Evolutionary conservation across 2,329 filamentous ascomycete species (phyloP), one percentile per base, ranked within the genome.

Genomic region (Nigrograna mackinnonii): DNA sequence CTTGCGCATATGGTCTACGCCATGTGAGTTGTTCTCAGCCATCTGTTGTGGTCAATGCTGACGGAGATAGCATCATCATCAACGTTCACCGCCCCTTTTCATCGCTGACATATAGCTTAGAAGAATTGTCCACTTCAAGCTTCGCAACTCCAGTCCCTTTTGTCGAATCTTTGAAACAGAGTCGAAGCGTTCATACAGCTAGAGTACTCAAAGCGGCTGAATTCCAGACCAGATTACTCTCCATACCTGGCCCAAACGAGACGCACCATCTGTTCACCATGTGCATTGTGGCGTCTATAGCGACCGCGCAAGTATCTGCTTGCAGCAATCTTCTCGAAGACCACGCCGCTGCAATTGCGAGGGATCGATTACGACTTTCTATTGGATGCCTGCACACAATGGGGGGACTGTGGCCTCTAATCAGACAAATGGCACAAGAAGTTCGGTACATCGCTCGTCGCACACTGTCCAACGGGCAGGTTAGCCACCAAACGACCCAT

Each of bases 141-240:
- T 89, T 85, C 58, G 79, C 82, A 4, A 79, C 79, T 2, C 77
- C 85, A 20, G 54, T 64, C 36, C 55, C 70, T 34, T 60, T 68
- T 50, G 33, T 71, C 66, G 39, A 86, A 79, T 60, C 75, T 73
- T 50, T 71, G 6, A 51, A 45, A 32, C 31, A 53, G 52, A 41
- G 70, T 55, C 59, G 74, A 21, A 72, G 74, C 39, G 67, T 73
- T 7, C 89, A 95, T 68, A 90, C 89, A 4, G 82, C 83, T 46
- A 90, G 94, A 68, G 88, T 87, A 5, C 81, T 95, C 44, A 80
- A 84, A 39, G 87, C 89, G 0, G 88, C 89, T 1, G 85, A 85
- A 51, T 84, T 86, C 35, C 85, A 95, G 49, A 87, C 87, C 43
- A 82, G 82, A 57, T 79, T 91, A 55, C 80, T 90, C 26, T 85